Conservation (phyloP, 2,329 filamentous ascomycete genomes). For the Colletotrichum karsti region DNA sequence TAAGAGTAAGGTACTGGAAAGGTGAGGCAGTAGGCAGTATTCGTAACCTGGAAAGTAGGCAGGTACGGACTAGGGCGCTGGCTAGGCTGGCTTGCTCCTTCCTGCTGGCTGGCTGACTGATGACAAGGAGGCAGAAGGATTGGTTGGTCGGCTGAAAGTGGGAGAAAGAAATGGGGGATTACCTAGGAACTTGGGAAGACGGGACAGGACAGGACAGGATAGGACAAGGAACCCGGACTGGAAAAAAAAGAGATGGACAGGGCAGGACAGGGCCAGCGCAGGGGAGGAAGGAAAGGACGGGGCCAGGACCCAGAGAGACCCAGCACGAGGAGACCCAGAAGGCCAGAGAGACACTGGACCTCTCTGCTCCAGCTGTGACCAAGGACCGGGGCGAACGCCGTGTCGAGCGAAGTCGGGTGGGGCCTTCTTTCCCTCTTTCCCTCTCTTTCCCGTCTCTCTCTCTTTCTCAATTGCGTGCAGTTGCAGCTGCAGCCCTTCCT, state of each 20-base stretch:
- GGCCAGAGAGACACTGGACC: too few relatives aligned
- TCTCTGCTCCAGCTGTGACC: too few relatives aligned
- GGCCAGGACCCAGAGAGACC: slow-evolving; percentile 5
- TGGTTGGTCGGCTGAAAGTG: slow-evolving; percentile 2
- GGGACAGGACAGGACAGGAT: background rate
- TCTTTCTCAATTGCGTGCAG: background rate
- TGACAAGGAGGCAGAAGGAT: background rate
- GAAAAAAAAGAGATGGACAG: background rate
- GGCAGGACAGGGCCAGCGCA: background rate
- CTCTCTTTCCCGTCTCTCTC: background rate
- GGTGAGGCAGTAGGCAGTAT: too few relatives aligned
- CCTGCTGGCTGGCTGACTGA: background rate
- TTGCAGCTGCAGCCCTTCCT: too few relatives aligned
- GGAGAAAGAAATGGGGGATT: slow-evolving; percentile 6
- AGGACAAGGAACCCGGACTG: background rate
- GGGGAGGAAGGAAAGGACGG: background rate
- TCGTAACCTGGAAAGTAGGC: too few relatives aligned
- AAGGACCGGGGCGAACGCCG: slow-evolving; percentile 14
- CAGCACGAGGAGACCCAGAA: too few relatives aligned
- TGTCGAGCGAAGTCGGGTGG: slow-evolving; percentile 12
- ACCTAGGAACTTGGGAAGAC: too few relatives aligned
- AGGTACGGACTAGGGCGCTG: too few relatives aligned
- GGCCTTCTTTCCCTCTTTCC: background rate
- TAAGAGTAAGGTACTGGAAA: too few relatives aligned
- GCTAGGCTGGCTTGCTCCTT: too few relatives aligned